phyloP scores from a whole-genome alignment of 495 filamentous ascomycete species.

The Aspergillus biplanus region DNA sequence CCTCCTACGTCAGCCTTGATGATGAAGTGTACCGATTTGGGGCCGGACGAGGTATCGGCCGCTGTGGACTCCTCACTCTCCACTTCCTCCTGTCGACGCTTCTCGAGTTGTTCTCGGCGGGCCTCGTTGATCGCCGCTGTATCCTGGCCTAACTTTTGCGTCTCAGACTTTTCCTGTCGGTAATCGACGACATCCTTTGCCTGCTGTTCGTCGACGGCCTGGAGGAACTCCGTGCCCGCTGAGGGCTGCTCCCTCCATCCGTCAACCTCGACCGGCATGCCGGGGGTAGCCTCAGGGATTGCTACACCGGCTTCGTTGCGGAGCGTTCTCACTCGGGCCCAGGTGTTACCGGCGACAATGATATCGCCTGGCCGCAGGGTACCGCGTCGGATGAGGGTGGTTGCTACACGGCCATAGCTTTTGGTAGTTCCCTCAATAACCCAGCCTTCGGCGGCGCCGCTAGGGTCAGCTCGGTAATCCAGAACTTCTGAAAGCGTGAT shows the following conservation, averaged over 20 bases:
- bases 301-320: constrained; percentile 81
- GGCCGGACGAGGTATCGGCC: constrained; percentile 43
- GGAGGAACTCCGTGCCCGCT: constrained; percentile 88
- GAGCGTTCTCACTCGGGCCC: constrained; percentile 80
- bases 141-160: constrained; percentile 63
- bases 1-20: constrained; percentile 93
- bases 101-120: constrained; percentile 64
- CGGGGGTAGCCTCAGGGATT: constrained; percentile 77
- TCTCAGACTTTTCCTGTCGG: constrained; percentile 66
- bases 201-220: constrained; percentile 75
- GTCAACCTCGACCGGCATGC: constrained; percentile 87
- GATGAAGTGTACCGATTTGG: constrained; percentile 74
- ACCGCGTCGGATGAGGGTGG: constrained; percentile 84
- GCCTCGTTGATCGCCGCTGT: constrained; percentile 76
- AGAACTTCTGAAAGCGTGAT: constrained; percentile 83
- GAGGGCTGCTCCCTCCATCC: constrained; percentile 91
- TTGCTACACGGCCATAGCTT: constrained; percentile 82
- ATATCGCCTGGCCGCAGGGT: constrained; percentile 81
- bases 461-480: constrained; percentile 79
- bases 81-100: constrained; percentile 52
- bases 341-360: constrained; percentile 85
- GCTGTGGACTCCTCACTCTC: constrained; percentile 31
- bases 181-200: constrained; percentile 83
- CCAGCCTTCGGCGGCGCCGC: constrained; percentile 88
- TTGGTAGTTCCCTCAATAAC: constrained; percentile 92